Conservation (phyloP, 148 eudicot species). For the Vaccinium vitisidaea region DNA sequence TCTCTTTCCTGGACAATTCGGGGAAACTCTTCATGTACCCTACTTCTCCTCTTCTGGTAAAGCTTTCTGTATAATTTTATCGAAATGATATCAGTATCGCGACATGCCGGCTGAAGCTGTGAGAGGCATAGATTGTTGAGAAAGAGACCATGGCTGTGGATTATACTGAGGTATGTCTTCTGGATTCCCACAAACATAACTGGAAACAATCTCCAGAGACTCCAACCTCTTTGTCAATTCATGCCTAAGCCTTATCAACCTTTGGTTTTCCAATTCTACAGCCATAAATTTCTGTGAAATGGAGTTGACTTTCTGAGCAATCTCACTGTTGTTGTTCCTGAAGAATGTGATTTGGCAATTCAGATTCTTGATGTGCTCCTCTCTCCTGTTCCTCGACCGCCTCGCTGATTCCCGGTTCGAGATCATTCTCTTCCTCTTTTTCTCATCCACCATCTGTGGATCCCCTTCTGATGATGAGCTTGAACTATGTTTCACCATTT, state of each 20-base stretch:
- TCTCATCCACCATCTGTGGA: constrained; percentile 39
- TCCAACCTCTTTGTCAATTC: constrained; percentile 48
- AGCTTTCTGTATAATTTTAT: too few relatives aligned
- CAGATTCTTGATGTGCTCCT: constrained; percentile 56
- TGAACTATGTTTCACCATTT: constrained; percentile 24
- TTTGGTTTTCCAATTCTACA: constrained; percentile 8
- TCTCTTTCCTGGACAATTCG: too few relatives aligned
- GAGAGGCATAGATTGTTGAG: constrained; percentile 21
- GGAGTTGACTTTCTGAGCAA: constrained; percentile 24
- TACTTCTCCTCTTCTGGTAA: too few relatives aligned
- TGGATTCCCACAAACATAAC: constrained; percentile 15
- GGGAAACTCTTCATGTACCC: too few relatives aligned
- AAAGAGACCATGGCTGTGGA: constrained; percentile 19
- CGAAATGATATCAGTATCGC: not conserved
- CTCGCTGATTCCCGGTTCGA: constrained; percentile 79
- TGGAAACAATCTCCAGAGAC: constrained; percentile 36
- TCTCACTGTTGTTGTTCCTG: constrained; percentile 30
- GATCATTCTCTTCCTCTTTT: constrained; percentile 64
- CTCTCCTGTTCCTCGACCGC: constrained; percentile 65
- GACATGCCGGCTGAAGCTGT: constrained; percentile 18
- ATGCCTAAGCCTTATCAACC: constrained; percentile 30
- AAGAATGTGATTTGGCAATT: constrained; percentile 31
- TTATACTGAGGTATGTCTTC: not conserved
- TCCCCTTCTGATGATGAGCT: constrained; percentile 47
- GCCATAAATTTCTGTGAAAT: not conserved